phyloP scores from a whole-genome alignment of 139 green algal species.

The Volvox reticuliferus region DNA sequence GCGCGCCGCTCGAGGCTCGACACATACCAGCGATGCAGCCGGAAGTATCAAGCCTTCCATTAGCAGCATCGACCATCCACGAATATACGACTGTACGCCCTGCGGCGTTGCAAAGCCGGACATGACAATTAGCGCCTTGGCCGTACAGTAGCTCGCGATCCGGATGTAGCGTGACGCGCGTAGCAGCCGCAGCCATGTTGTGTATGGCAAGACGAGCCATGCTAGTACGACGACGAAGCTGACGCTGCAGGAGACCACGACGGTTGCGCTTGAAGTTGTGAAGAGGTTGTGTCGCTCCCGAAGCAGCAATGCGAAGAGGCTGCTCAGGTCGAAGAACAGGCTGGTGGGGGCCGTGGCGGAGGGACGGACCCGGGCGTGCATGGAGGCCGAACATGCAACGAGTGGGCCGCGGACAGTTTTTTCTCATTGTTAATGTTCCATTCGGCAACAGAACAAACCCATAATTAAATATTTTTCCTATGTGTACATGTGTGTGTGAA shows the following conservation, averaged over 20 bases:
- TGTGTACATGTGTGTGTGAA: too few species aligned
- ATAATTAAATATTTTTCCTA: too few species aligned
- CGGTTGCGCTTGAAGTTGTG: not conserved
- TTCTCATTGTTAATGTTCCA: too few species aligned
- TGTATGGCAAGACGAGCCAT: not conserved
- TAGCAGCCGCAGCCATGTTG: not conserved
- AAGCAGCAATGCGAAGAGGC: constrained; percentile 4
- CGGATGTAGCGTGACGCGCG: not conserved
- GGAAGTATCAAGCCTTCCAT: constrained; percentile 7
- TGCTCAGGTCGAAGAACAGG: not conserved
- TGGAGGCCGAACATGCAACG: not conserved
- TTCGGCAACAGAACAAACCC: too few species aligned
- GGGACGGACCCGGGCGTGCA: not conserved
- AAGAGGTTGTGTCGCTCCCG: not conserved
- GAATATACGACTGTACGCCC: not conserved
- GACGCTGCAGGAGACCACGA: not conserved
- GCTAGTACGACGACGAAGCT: not conserved
- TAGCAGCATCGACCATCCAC: not conserved
- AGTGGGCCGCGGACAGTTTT: not conserved
- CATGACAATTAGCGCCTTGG: not conserved
- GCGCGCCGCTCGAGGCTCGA: not conserved
- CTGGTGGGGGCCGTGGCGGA: not conserved
- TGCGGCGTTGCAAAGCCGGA: not conserved
- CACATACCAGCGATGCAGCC: not conserved
- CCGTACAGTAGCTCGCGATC: not conserved